Evolutionary conservation across 2,329 filamentous ascomycete species (phyloP).

Genomic region (Fusarium armeniacum): DNA sequence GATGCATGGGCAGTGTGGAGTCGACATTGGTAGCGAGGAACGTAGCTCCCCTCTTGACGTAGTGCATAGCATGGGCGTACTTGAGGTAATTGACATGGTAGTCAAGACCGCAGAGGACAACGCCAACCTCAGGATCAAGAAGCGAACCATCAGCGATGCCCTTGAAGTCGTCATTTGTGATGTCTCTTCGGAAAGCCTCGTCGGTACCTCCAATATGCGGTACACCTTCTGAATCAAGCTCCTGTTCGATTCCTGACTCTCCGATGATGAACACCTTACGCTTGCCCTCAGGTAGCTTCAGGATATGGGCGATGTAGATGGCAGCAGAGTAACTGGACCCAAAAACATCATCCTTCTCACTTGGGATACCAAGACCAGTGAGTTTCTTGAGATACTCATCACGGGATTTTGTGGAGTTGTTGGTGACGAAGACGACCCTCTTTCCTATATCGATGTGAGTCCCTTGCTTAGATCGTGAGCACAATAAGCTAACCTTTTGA

Average conservation of each 20-base stretch:
- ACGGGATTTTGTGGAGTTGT: constrained; percentile 98
- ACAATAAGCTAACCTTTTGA: constrained; percentile 73
- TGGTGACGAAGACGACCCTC: constrained; percentile 94
- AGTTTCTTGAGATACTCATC: constrained; percentile 95
- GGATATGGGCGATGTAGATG: constrained; percentile 94
- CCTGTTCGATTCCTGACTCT: constrained; percentile 90
- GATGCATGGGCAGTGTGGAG: constrained; percentile 85
- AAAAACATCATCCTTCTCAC: constrained; percentile 90
- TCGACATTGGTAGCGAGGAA: constrained; percentile 97
- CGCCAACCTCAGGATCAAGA: constrained; percentile 88
- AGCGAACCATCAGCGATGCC: constrained; percentile 80
- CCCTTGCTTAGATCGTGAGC: constrained; percentile 7
- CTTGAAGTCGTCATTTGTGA: constrained; percentile 83
- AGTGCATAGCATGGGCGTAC: constrained; percentile 85
- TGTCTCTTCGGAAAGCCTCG: constrained; percentile 79
- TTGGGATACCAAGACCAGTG: constrained; percentile 82
- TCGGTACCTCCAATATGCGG: constrained; percentile 90
- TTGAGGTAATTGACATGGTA: constrained; percentile 98
- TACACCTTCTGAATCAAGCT: constrained; percentile 84
- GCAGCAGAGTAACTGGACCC: constrained; percentile 95
- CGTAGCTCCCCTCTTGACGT: constrained; percentile 82
- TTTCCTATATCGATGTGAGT: constrained; percentile 73
- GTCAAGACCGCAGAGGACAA: constrained; percentile 91
- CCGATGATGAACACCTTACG: constrained; percentile 96
- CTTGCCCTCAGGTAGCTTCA: constrained; percentile 81